A percentile compares a stretch with the other conserved stretches of the same genome.
Conservation (phyloP, 257 asterid species). For the Solanum sitiens region DNA sequence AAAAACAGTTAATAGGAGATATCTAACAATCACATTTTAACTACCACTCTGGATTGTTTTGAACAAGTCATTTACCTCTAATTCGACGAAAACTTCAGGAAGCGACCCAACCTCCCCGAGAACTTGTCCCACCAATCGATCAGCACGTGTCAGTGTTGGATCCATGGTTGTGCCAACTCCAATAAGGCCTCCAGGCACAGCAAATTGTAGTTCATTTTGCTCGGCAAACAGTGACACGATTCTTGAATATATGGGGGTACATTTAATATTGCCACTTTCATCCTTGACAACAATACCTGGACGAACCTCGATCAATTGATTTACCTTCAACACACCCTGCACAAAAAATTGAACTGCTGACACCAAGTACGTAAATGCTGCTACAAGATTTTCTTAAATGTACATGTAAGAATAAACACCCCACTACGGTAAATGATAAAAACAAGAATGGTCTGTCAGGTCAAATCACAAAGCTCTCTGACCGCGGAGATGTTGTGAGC, state of each 20-base stretch:
- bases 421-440: not conserved
- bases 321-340: constrained; percentile 95
- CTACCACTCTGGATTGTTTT: not conserved
- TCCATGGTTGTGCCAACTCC: constrained; percentile 99
- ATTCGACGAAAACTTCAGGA: constrained; percentile 80
- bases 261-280: constrained; percentile 71
- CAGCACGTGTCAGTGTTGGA: constrained; percentile 98
- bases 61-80: constrained; percentile 49
- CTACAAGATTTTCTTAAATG: not conserved
- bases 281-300: constrained; percentile 97
- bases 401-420: not conserved
- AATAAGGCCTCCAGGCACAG: constrained; percentile 98
- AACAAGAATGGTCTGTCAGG: not conserved
- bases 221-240: constrained; percentile 88
- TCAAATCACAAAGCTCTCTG: not conserved
- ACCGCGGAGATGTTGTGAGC: not conserved
- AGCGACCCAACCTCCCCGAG: constrained; percentile 98
- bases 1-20: not conserved
- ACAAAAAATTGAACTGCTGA: constrained; percentile 2
- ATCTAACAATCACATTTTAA: not conserved
- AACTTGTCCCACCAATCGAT: constrained; percentile 97
- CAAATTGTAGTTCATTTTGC: constrained; percentile 89
- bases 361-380: not conserved
- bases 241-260: constrained; percentile 93
- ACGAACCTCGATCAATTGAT: constrained; percentile 90